phyloP scores from a whole-genome alignment of 306 rosid species.

The Sicyos baderoa region DNA sequence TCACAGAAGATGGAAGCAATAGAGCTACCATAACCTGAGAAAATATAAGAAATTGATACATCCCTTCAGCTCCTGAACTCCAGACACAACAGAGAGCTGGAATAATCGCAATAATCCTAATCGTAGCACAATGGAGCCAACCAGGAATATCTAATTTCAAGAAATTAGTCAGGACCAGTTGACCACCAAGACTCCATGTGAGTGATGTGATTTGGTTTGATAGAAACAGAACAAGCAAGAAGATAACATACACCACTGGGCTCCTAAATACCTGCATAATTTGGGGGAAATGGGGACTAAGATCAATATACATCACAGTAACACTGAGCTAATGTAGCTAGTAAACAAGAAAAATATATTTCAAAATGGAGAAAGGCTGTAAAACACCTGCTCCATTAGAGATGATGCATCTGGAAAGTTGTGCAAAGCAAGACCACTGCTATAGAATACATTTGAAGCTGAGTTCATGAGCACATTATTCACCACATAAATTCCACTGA shows the following conservation, averaged over 20 bases:
- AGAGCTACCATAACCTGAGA: constrained; percentile 77
- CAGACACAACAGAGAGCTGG: constrained; percentile 86
- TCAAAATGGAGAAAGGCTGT: constrained; percentile 18
- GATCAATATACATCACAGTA: constrained; percentile 20
- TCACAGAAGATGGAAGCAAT: constrained; percentile 83
- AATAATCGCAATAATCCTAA: constrained; percentile 69
- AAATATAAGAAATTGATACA: constrained; percentile 52
- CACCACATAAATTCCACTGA: constrained; percentile 70
- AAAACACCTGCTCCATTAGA: constrained; percentile 64
- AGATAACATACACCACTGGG: constrained; percentile 47
- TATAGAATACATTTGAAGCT: constrained; percentile 55
- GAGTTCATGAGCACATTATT: constrained; percentile 57
- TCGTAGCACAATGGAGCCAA: constrained; percentile 89
- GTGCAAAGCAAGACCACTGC: constrained; percentile 53
- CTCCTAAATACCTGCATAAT: constrained; percentile 56
- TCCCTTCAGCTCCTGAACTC: constrained; percentile 90
- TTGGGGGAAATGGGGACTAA: constrained; percentile 18
- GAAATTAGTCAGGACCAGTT: constrained; percentile 54
- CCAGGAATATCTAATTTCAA: constrained; percentile 82
- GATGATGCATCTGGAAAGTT: constrained; percentile 73
- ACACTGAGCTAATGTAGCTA: neutral
- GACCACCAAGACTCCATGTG: constrained; percentile 77
- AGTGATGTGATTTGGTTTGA: constrained; percentile 69
- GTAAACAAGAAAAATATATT: neutral
- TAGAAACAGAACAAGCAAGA: constrained; percentile 59